Evolutionary conservation across 768 basidiomycete genomes (phyloP), one percentile per base, ranked within the genome.

Genomic region (Boletus vinaceobasis): DNA sequence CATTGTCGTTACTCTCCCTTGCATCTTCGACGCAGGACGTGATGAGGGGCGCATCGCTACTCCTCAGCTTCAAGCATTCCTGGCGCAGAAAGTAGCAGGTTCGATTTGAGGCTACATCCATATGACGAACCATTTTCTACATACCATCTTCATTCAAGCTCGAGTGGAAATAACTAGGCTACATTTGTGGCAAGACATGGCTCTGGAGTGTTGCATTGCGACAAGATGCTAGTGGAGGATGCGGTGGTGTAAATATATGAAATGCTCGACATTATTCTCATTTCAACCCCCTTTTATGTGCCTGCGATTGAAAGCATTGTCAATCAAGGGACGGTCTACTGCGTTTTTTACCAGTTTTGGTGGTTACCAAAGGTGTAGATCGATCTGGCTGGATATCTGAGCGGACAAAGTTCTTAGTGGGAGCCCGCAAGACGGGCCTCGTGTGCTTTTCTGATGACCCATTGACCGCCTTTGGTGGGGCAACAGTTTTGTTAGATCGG

Each of bases 301-400:
- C 52, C 54, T 53, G 53, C 55, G 53, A 52, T 49, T 48, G 55
- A 53, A 60, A 46, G 33, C 15, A 48, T 50, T 23, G 35, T 72
- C 61, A 66, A 60, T 44, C 65, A 43, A 69, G 56, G 23, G 71
- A 67, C 32, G 56, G 52, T 64, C 71, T 73, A 50, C 60, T 66
- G 55, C 71, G 71, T 62, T 73, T 72, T 67, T 50, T 67, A 35
- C 63, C 65, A 35, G 60, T 49, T 56, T 66, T 72, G 40, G 53
- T 53, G 42, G 66, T 50, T 15, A 50, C 23, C 6, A 45, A 47
- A 13, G 65, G 40, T n/a, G 46, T 50, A 21, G 55, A 37, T 54
- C 43, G 66, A 35, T 65, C 53, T 37, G 50, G 39, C 31, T 49
- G 61, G 46, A 39, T 54, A 44, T 60, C 50, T n/a, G 64, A 47